Percentiles rank a stretch among this genome's conserved stretches.
These are phyloP conservation scores for Spathaspora boniae DNA, from an alignment of 805 yeast species.

Conservation along the genomic window DNA sequence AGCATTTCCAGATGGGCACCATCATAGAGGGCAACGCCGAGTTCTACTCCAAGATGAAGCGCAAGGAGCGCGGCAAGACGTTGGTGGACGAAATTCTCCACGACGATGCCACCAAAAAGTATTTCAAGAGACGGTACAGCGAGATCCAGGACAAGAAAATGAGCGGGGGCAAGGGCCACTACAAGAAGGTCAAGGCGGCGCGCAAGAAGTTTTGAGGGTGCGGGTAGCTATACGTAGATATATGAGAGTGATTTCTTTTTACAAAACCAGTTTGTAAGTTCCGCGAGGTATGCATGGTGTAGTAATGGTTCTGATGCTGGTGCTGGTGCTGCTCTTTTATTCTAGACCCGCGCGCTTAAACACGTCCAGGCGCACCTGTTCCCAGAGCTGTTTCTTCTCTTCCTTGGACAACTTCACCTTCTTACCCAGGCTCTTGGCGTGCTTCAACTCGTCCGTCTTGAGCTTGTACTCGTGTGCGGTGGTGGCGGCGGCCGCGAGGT, in stretches of 20 bases:
- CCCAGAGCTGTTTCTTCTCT: slow-evolving; percentile 47
- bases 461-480: slow-evolving; percentile 49
- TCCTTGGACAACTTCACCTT: slow-evolving; percentile 34
- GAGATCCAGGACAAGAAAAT: slow-evolving; percentile 67
- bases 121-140: slow-evolving; percentile 78
- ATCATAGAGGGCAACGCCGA: slow-evolving; percentile 80
- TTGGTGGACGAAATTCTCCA: slow-evolving; percentile 79
- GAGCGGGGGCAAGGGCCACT: slow-evolving; percentile 66
- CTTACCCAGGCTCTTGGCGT: slow-evolving; percentile 22
- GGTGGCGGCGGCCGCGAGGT: slow-evolving; percentile 52
- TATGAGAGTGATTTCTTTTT: too few relatives aligned
- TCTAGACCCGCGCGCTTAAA: slow-evolving; percentile 44
- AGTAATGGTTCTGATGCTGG: too few relatives aligned
- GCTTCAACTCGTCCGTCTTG: slow-evolving; percentile 32
- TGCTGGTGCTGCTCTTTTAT: background rate
- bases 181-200: slow-evolving; percentile 58
- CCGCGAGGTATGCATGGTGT: too few relatives aligned
- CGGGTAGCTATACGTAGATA: too few relatives aligned
- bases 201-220: slow-evolving; percentile 46
- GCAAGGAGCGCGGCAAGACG: slow-evolving; percentile 71
- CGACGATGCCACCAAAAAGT: slow-evolving; percentile 64
- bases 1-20: slow-evolving; percentile 85
- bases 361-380: slow-evolving; percentile 47
- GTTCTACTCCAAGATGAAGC: slow-evolving; percentile 64
- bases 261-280: too few relatives aligned